Evolutionary conservation across 208 protist genomes (phyloP).

Genomic region (Trypanosoma boissoni): DNA sequence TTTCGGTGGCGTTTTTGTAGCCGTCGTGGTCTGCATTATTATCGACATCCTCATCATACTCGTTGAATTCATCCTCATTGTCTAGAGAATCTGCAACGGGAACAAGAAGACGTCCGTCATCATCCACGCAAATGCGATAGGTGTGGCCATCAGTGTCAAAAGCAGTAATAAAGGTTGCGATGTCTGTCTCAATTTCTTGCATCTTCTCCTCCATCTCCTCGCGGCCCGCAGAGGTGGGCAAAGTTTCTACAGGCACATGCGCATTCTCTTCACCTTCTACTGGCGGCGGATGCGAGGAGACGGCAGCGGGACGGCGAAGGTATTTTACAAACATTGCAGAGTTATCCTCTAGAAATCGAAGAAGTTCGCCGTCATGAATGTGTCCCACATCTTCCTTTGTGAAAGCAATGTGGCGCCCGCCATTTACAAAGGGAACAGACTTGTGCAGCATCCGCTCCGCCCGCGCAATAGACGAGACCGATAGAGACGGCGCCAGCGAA

Average conservation of each 20-base stretch:
- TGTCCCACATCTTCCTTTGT: slow-evolving; percentile 52
- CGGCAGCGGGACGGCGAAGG: slow-evolving; percentile 12
- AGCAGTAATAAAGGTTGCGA: slow-evolving; percentile 79
- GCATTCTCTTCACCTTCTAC: not conserved
- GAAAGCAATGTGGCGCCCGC: slow-evolving; percentile 43
- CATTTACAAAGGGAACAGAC: slow-evolving; percentile 41
- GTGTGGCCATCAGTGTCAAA: slow-evolving; percentile 74
- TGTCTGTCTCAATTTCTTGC: slow-evolving; percentile 38
- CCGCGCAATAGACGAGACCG: slow-evolving; percentile 33
- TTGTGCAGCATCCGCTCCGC: slow-evolving; percentile 51
- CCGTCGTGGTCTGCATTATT: not conserved
- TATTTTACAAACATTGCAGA: slow-evolving; percentile 35
- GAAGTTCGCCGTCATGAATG: slow-evolving; percentile 54
- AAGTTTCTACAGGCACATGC: not conserved
- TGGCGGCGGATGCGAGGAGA: not conserved
- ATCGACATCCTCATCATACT: too few relatives aligned
- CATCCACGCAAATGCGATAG: slow-evolving; percentile 61
- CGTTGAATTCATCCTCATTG: slow-evolving; percentile 8
- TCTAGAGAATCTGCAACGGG: slow-evolving; percentile 25
- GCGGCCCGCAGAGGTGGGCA: too few relatives aligned
- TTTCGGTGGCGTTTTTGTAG: too few relatives aligned
- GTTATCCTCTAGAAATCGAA: slow-evolving; percentile 51
- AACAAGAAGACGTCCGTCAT: slow-evolving; percentile 47
- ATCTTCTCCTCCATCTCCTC: slow-evolving; percentile 51
- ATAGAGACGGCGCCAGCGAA: slow-evolving; percentile 31